These are phyloP conservation scores for Dalbergia oliveri DNA, from an alignment of 306 rosid species.

Conservation along the genomic window DNA sequence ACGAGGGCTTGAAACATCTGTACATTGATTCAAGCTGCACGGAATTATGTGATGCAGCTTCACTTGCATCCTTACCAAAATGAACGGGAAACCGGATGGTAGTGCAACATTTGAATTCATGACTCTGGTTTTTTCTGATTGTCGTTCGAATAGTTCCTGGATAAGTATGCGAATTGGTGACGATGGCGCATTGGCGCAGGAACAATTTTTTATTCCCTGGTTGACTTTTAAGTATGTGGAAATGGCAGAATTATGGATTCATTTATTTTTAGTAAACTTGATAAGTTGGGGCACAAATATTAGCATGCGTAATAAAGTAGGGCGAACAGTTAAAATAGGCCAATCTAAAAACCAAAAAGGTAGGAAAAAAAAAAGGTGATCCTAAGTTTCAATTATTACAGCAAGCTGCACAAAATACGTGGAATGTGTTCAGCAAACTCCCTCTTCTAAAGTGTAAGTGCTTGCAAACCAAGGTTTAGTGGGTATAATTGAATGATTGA, in stretches of 20 bases:
- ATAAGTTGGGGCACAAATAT: no score
- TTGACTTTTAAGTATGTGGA: background rate
- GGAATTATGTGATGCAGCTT: background rate
- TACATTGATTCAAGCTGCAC: constrained; percentile 33
- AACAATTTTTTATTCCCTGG: no score
- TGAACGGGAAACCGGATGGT: no score
- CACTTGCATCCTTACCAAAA: no score
- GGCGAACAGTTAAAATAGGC: no score
- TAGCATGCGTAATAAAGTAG: no score
- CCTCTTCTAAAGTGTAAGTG: background rate
- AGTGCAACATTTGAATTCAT: constrained; percentile 17
- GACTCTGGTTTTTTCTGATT: background rate
- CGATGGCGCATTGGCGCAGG: background rate
- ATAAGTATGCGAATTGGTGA: background rate
- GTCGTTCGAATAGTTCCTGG: background rate
- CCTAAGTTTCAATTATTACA: background rate
- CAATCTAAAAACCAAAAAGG: no score
- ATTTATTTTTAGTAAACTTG: no score
- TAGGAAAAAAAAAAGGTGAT: no score
- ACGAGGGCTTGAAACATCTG: constrained; percentile 29
- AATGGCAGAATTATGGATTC: background rate
- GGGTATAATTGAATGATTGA: no score
- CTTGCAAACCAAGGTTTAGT: no score
- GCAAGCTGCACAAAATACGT: background rate
- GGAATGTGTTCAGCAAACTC: background rate